Percentiles rank a stretch among this genome's conserved stretches.
These are phyloP conservation scores for Haematococcus lacustris DNA, from an alignment of 139 green algal genomes.

Conservation along the genomic window DNA sequence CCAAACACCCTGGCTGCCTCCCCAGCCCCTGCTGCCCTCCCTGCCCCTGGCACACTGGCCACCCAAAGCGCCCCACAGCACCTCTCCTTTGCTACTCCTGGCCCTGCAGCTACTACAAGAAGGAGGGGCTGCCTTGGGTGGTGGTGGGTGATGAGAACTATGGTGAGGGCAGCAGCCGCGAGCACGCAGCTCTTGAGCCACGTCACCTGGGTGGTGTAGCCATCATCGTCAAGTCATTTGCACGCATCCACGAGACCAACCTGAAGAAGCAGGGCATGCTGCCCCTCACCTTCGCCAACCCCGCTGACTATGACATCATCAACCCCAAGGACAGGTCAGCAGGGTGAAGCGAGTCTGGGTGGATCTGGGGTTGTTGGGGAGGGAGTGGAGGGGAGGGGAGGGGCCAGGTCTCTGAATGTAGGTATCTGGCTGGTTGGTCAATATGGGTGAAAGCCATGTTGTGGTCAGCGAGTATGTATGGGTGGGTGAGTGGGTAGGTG, in stretches of 20 bases:
- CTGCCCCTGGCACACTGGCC: too few relatives aligned
- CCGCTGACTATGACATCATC: constrained; percentile 90
- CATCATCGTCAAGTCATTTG: constrained; percentile 92
- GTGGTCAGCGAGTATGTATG: too few relatives aligned
- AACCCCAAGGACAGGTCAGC: constrained; percentile 36
- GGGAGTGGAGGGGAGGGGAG: too few relatives aligned
- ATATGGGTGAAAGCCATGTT: too few relatives aligned
- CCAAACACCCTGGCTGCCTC: too few relatives aligned
- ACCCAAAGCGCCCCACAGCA: too few relatives aligned
- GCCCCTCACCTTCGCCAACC: constrained; percentile 80
- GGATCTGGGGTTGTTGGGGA: background rate
- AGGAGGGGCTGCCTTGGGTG: constrained; percentile 67
- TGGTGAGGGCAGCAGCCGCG: constrained; percentile 78
- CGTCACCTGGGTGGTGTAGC: constrained; percentile 83
- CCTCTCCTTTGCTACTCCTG: too few relatives aligned
- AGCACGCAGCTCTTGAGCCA: constrained; percentile 92
- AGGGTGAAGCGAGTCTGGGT: too few relatives aligned
- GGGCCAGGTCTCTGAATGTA: constrained; percentile 4
- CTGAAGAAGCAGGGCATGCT: constrained; percentile 94
- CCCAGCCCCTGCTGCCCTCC: too few relatives aligned
- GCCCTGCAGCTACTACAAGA: constrained; percentile 78
- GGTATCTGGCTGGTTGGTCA: too few relatives aligned
- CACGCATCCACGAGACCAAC: constrained; percentile 96
- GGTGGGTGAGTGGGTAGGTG: too few relatives aligned
- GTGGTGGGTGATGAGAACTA: constrained; percentile 93